phyloP scores from a whole-genome alignment of 495 filamentous ascomycete genomes.

The Podospora bellae-mahoneyi region DNA sequence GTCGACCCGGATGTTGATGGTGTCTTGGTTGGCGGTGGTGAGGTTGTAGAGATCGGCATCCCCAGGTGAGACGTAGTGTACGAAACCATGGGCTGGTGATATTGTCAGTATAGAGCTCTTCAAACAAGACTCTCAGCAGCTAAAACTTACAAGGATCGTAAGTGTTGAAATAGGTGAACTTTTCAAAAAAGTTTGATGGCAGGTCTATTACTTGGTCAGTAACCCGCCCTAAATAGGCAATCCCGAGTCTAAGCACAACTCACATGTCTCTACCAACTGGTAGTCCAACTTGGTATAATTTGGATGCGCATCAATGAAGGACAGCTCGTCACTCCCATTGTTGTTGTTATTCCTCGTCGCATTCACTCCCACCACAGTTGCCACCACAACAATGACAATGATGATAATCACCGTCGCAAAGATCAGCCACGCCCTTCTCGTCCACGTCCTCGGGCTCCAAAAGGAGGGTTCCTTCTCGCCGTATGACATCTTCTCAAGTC shows the following conservation, averaged over 20 bases:
- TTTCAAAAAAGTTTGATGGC: slow-evolving; percentile 52
- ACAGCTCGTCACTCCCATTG: slow-evolving; percentile 7
- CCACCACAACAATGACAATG: slow-evolving; percentile 37
- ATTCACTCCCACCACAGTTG: slow-evolving; percentile 53
- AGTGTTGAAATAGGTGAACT: slow-evolving; percentile 46
- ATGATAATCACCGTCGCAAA: slow-evolving; percentile 28
- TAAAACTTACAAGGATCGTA: slow-evolving; percentile 20
- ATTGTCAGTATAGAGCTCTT: too few species aligned
- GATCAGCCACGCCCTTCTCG: slow-evolving; percentile 41
- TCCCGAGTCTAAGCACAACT: slow-evolving; percentile 10
- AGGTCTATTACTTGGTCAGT: slow-evolving; percentile 30
- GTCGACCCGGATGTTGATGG: slow-evolving; percentile 45
- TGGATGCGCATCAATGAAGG: slow-evolving; percentile 28
- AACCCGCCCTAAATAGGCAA: not conserved
- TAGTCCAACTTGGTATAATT: slow-evolving; percentile 40
- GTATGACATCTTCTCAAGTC: not conserved
- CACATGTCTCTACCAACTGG: slow-evolving; percentile 37
- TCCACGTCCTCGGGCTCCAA: slow-evolving; percentile 43
- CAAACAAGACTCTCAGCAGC: too few species aligned
- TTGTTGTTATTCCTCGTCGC: slow-evolving; percentile 41
- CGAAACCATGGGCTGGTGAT: slow-evolving; percentile 37
- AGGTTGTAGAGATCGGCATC: slow-evolving; percentile 27
- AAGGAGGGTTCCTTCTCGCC: not conserved
- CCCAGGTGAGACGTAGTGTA: slow-evolving; percentile 41
- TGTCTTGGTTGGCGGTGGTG: slow-evolving; percentile 38